A percentile compares a stretch with the other conserved stretches of the same genome.
These are phyloP conservation scores for Hanseniaspora lachancei DNA, from an alignment of 805 yeast genomes.

Conservation along the genomic window DNA sequence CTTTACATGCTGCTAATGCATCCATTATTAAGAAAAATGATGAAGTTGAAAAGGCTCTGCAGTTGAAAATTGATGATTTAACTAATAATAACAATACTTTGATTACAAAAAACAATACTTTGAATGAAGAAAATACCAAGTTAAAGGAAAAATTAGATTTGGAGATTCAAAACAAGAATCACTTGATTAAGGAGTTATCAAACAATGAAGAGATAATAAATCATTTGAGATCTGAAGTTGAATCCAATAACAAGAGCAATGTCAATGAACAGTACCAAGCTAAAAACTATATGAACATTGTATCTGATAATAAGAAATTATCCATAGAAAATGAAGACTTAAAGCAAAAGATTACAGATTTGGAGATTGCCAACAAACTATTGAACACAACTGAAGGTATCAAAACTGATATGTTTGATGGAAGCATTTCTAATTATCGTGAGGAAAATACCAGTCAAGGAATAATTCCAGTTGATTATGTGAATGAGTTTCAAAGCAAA, in stretches of 20 bases:
- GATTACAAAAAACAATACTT: background rate
- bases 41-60: background rate
- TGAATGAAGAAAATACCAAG: background rate
- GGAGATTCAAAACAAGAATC: background rate
- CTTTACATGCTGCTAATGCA: background rate
- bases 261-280: constrained; percentile 1
- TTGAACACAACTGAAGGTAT: background rate
- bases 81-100: background rate
- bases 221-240: background rate
- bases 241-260: background rate
- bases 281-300: constrained; percentile 20
- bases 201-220: background rate
- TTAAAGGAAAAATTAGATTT: constrained; percentile 1
- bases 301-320: constrained; percentile 20
- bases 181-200: background rate
- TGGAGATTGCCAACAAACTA: constrained; percentile 33
- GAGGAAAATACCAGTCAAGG: constrained; percentile 28
- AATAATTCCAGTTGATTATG: constrained; percentile 33
- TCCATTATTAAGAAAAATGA: background rate
- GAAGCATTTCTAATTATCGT: constrained; percentile 18
- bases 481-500: constrained; percentile 36
- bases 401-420: background rate
- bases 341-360: constrained; percentile 30
- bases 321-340: constrained; percentile 27
- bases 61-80: background rate